Evolutionary conservation across 805 yeast genomes (phyloP).

Genomic region (Yamadazyma laniorum): DNA sequence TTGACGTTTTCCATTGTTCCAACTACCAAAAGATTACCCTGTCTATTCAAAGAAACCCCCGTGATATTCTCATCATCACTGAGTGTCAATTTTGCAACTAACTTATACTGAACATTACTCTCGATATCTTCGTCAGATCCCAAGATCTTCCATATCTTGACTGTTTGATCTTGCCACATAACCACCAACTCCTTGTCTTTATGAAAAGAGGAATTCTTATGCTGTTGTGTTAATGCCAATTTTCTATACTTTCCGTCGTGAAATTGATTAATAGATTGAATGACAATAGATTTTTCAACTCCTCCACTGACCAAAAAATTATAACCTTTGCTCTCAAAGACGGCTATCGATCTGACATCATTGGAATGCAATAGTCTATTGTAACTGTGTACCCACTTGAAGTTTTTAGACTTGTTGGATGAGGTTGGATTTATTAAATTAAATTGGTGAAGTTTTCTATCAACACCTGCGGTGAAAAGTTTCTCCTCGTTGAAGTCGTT

Average conservation of each 20-base stretch:
- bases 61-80: constrained; percentile 81
- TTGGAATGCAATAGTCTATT: constrained; percentile 81
- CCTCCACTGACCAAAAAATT: constrained; percentile 80
- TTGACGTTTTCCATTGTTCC: constrained; percentile 68
- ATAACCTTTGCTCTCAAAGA: constrained; percentile 65
- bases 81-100: constrained; percentile 64
- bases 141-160: constrained; percentile 73
- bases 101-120: constrained; percentile 40
- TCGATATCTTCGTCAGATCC: constrained; percentile 19
- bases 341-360: constrained; percentile 76
- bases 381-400: constrained; percentile 73
- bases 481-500: constrained; percentile 58
- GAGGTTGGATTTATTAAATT: constrained; percentile 36
- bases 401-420: constrained; percentile 19
- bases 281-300: constrained; percentile 67
- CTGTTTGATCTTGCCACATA: constrained; percentile 78
- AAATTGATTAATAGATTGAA: constrained; percentile 66
- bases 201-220: constrained; percentile 51
- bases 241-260: constrained; percentile 70
- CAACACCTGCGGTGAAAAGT: constrained; percentile 89
- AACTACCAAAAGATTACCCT: constrained; percentile 67
- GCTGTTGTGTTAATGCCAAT: constrained; percentile 60
- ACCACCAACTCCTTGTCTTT: constrained; percentile 50
- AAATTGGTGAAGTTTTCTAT: constrained; percentile 81
- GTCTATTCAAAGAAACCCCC: constrained; percentile 60